A percentile compares a stretch with the other conserved stretches of the same genome.
Evolutionary conservation across 192 early-diverging fungal genomes (phyloP).

Genomic region (Backusella morwellensis): DNA sequence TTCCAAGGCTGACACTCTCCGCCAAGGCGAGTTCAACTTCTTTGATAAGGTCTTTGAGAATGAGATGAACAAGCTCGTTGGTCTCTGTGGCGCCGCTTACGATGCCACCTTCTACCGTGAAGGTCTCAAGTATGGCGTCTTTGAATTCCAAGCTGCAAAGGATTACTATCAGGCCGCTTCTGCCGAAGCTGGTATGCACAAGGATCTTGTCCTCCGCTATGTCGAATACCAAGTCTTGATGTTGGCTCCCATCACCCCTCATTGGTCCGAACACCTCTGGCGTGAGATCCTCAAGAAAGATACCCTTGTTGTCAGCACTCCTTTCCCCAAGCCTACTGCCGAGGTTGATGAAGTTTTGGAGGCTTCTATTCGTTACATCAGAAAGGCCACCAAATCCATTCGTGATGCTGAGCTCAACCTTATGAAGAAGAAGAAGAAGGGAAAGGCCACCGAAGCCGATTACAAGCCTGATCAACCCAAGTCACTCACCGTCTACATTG

Average conservation of each 20-base stretch:
- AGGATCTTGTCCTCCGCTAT: conserved; percentile 78
- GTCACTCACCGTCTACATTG: conserved; percentile 76
- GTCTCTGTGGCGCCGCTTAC: conserved; percentile 71
- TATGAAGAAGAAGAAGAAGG: conserved; percentile 79
- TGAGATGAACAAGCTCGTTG: conserved; percentile 79
- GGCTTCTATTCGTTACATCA: conserved; percentile 77
- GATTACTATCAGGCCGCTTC: conserved; percentile 82
- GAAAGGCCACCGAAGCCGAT: conserved; percentile 50
- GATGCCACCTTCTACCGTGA: conserved; percentile 86
- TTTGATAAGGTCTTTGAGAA: conserved; percentile 90
- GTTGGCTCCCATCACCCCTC: conserved; percentile 86
- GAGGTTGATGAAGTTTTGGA: conserved; percentile 71
- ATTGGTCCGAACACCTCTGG: conserved; percentile 96
- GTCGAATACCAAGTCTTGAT: conserved; percentile 84
- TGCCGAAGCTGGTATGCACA: conserved; percentile 77
- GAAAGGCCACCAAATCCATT: conserved; percentile 67
- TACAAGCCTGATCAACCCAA: conserved; percentile 65
- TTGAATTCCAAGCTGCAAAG: conserved; percentile 83
- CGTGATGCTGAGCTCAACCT: conserved; percentile 76
- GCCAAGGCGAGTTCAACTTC: conserved; percentile 60
- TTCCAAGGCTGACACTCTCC: conserved; percentile 41
- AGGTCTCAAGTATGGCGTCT: conserved; percentile 88
- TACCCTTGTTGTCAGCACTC: conserved; percentile 58
- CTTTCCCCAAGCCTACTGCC: conserved; percentile 49
- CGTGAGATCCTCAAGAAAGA: conserved; percentile 71